Conservation (phyloP, 345 rosid species). For the Leavenworthia alabamica region DNA sequence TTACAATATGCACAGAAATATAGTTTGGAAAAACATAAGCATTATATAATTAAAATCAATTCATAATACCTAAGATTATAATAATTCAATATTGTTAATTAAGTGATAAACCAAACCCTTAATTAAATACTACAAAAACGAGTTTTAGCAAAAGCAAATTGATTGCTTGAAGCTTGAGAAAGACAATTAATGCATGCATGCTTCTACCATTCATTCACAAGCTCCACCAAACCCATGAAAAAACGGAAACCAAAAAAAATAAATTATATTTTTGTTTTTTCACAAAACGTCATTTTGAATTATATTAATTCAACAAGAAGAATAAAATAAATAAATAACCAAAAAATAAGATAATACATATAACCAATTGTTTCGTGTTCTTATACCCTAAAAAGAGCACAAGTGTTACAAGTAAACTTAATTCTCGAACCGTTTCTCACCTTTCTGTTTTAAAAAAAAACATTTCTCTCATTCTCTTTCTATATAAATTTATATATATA, state of each 20-base stretch:
- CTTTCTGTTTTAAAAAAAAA: slow-evolving; percentile 34
- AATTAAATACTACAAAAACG: slow-evolving; percentile 11
- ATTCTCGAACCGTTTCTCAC: slow-evolving; percentile 43
- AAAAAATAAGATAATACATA: slow-evolving; percentile 17
- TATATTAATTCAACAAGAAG: not conserved
- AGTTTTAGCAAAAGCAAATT: slow-evolving; percentile 13
- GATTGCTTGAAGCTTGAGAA: slow-evolving; percentile 31
- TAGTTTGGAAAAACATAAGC: not conserved
- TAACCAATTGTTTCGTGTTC: slow-evolving; percentile 31
- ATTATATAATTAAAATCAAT: not conserved
- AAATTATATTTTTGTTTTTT: not conserved
- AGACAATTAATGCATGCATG: slow-evolving; percentile 31
- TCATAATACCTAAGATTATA: not conserved
- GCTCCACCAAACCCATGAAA: slow-evolving; percentile 27
- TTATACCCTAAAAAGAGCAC: slow-evolving; percentile 28
- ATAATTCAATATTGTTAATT: not conserved
- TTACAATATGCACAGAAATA: not conserved
- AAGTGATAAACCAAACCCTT: slow-evolving; percentile 8
- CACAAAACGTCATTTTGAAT: slow-evolving; percentile 1
- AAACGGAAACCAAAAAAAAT: slow-evolving; percentile 20
- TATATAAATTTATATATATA: not conserved
- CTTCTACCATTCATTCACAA: slow-evolving; percentile 28
- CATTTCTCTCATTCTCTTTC: slow-evolving; percentile 2
- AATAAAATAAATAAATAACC: slow-evolving; percentile 20
- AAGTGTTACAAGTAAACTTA: slow-evolving; percentile 35